Conservation (phyloP, 352 stramenopile genomes). For the Thalassiosira pacifica region DNA sequence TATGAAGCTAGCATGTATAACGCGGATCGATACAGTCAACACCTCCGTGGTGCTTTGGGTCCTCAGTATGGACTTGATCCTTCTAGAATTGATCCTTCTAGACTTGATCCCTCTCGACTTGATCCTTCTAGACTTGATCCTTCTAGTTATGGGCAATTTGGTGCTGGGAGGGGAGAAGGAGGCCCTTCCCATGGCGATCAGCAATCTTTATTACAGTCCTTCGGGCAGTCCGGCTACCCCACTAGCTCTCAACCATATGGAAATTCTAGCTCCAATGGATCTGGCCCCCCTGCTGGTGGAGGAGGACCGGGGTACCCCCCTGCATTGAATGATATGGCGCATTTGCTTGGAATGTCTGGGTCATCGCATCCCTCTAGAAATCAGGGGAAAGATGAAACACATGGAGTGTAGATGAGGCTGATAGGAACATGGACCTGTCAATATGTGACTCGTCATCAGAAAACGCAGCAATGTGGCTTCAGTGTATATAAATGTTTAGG, state of each 20-base stretch:
- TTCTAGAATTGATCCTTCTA: no score
- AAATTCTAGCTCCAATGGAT: no score
- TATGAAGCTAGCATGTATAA: not conserved
- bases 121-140: no score
- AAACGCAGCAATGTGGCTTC: no score
- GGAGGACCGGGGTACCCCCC: not conserved
- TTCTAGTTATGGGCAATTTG: not conserved
- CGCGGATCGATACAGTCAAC: not conserved
- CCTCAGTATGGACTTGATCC: not conserved
- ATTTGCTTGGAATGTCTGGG: not conserved
- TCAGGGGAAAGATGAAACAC: not conserved
- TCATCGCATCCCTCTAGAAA: not conserved
- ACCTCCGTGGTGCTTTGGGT: not conserved
- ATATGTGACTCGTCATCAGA: no score
- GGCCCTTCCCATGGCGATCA: not conserved
- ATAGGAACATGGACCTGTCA: not conserved
- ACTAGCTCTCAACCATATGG: not conserved
- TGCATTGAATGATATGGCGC: conserved; percentile 1
- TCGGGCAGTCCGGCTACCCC: not conserved
- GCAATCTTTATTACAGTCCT: not conserved
- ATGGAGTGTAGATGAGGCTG: not conserved
- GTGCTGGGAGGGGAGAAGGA: not conserved
- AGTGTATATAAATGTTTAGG: no score
- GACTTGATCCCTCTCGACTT: no score
- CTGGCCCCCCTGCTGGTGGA: not conserved